Evolutionary conservation across 1,284 basidiomycete genomes (phyloP), one percentile per base, ranked within the genome.

Genomic region (Coriolopsis trogii): DNA sequence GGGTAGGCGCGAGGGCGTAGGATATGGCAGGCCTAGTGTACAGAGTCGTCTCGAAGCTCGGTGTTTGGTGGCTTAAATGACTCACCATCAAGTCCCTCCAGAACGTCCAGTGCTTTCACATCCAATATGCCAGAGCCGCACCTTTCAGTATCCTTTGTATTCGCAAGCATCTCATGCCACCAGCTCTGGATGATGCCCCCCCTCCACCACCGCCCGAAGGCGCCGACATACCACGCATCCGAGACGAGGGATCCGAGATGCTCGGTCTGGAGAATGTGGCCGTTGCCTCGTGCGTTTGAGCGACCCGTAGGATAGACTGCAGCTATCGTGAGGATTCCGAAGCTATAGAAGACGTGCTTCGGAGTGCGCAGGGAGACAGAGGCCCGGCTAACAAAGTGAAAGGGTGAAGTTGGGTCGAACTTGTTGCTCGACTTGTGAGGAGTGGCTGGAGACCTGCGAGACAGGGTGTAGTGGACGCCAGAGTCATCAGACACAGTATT

Each of bases 311-410:
- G 85, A 38, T 85, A 74, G 71, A 88, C 84, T 45, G 85, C 84
- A 53, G 93, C 94, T 64, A 96, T 78, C 45, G 93, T 93, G 68
- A 95, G 88, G 54, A 98, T 75, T 29, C 83, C 89, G 67, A 93
- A 90, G 63, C 81, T 90, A 58, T 89, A 88, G 67, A 93, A 89
- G 58, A 87, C 82, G 68, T 95, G 93, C 63, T 89, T 87, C n/a
- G 95, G 95, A 1, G 95, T 98, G 54, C 93, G 89, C 41, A 98
- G 81, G 2, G 93, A 93, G 54, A 98, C 85, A 26, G 92, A 89
- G 51, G 95, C 93, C 58, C 93, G 89, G 72, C 91, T 95, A 53
- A 89, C 87, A 68, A 95, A 97, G 69, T 93, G 89, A 67, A 96
- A 91, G 28, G 85, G 82, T 43, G 78, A 60, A 56, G 73, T 70